These are phyloP conservation scores for Micractinium conductrix DNA, from an alignment of 139 green algal genomes.

Conservation along the genomic window DNA sequence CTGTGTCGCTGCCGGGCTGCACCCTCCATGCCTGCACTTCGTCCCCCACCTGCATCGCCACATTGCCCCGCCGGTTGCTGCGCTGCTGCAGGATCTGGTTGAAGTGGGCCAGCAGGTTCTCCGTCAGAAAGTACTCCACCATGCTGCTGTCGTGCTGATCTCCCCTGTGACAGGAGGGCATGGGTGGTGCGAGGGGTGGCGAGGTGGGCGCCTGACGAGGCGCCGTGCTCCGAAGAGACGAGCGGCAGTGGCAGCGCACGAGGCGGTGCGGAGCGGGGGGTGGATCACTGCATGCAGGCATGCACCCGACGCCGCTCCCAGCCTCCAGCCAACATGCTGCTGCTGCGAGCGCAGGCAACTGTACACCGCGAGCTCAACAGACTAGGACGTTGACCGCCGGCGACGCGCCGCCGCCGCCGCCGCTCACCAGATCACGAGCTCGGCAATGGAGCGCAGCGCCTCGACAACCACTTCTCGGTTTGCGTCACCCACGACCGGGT, in stretches of 20 bases:
- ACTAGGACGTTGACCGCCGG: too few relatives aligned
- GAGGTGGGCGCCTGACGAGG: too few relatives aligned
- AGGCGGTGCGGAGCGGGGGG: background rate
- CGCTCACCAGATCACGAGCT: conserved; percentile 94
- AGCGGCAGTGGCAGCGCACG: background rate
- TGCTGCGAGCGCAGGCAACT: too few relatives aligned
- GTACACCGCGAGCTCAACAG: too few relatives aligned
- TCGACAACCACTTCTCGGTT: conserved; percentile 88
- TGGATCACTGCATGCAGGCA: too few relatives aligned
- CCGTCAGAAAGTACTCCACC: conserved; percentile 97
- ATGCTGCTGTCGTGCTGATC: conserved; percentile 94
- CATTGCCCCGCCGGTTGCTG: conserved; percentile 77
- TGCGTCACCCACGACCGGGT: conserved; percentile 53
- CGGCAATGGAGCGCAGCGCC: conserved; percentile 89
- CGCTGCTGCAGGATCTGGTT: conserved; percentile 82
- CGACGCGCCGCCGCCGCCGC: too few relatives aligned
- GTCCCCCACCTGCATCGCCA: conserved; percentile 73
- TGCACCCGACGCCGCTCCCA: too few relatives aligned
- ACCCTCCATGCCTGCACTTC: background rate
- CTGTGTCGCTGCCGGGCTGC: background rate
- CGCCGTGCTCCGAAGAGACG: too few relatives aligned
- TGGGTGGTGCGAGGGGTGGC: too few relatives aligned
- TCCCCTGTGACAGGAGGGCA: conserved; percentile 59
- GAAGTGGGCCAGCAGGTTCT: conserved; percentile 93
- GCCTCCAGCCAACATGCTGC: too few relatives aligned